Base-by-base conservation (phyloP, 169 alveolate species). In the Plasmodium coatneyi region DNA sequence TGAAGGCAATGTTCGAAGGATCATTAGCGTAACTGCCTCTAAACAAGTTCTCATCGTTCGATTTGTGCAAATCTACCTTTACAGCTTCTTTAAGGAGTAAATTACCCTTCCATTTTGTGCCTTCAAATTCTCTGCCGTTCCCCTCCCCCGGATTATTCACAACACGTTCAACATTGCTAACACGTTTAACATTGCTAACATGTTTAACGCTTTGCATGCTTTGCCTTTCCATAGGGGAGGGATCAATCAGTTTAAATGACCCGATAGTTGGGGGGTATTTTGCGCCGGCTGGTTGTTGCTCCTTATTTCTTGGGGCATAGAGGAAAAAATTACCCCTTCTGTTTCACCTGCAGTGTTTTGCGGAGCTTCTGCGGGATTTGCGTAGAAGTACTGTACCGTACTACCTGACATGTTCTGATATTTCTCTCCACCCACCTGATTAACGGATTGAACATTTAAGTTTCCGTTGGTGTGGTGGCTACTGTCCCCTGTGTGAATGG, bases 241-340 rank as follows among this genome's bases (percentile, higher is more conserved):
- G 93, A 52, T 74, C 19, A 28, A 86, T 74, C 80, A 86, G 93
- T 86, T 86, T 86, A 86, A 86, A 86, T 86, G 82, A n/a, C 72
- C 41, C 5, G 34, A 5, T 54, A 60, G 6, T 25, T 49, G 39
- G 19, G 80, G 12, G 16, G 41, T 36, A 19, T 86, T 86, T 39
- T 86, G 70, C 60, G 60, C 43, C 70, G 9, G 56, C 49, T 83
- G 74, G 34, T 71, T 71, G 30, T 19, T 32, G 70, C 32, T 71
- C 22, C 41, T 71, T 83, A 83, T 71, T 52, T 52, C 89, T 12
- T 81, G 19, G 70, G 89, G 89, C 41, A 34, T 56, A 32, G 89
- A 0, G 12, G 89, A 56, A 22, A 81, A 52, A 71, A 83, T 71
- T 83, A 34, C 54, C 16, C 54, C 36, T 2, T 71, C 52, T 12